These are phyloP conservation scores for Xerocomus potaroensis DNA, from an alignment of 768 basidiomycete genomes.

Conservation along the genomic window DNA sequence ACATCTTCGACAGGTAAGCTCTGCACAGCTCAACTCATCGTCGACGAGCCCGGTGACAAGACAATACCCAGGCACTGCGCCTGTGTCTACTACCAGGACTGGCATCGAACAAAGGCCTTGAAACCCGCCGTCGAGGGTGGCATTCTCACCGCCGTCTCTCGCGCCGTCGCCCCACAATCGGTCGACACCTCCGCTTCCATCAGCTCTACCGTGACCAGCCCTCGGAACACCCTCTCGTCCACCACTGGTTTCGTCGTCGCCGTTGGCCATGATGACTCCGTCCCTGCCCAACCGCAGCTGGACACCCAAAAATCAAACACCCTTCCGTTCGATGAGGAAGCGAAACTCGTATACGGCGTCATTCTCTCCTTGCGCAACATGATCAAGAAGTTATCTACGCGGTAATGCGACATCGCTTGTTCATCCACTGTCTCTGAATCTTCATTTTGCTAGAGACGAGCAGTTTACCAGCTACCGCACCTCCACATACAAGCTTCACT, in stretches of 20 bases:
- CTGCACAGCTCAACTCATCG: too few species aligned
- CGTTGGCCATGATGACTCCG: constrained; percentile 42
- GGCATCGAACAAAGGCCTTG: constrained; percentile 76
- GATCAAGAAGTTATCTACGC: constrained; percentile 89
- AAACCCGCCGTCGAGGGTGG: constrained; percentile 69
- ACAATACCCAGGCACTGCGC: constrained; percentile 66
- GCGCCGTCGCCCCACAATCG: constrained; percentile 46
- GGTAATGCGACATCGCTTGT: constrained; percentile 35
- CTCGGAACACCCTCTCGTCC: constrained; percentile 63
- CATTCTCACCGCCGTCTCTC: constrained; percentile 77
- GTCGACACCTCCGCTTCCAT: constrained; percentile 32
- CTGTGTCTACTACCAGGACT: constrained; percentile 94
- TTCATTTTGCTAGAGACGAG: constrained; percentile 62
- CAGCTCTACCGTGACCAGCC: constrained; percentile 46
- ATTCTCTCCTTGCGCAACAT: constrained; percentile 88
- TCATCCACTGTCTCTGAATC: background rate
- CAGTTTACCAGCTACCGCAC: constrained; percentile 89
- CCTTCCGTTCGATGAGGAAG: constrained; percentile 94
- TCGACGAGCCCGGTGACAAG: background rate
- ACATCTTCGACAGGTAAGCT: constrained; percentile 81
- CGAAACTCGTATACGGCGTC: constrained; percentile 96
- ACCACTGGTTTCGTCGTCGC: constrained; percentile 69
- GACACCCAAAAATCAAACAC: constrained; percentile 39
- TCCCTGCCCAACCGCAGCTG: constrained; percentile 14
- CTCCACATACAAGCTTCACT: constrained; percentile 87